Evolutionary conservation across 2,329 filamentous ascomycete genomes (phyloP), one percentile per base, ranked within the genome.

Genomic region (Alternaria consortialis): DNA sequence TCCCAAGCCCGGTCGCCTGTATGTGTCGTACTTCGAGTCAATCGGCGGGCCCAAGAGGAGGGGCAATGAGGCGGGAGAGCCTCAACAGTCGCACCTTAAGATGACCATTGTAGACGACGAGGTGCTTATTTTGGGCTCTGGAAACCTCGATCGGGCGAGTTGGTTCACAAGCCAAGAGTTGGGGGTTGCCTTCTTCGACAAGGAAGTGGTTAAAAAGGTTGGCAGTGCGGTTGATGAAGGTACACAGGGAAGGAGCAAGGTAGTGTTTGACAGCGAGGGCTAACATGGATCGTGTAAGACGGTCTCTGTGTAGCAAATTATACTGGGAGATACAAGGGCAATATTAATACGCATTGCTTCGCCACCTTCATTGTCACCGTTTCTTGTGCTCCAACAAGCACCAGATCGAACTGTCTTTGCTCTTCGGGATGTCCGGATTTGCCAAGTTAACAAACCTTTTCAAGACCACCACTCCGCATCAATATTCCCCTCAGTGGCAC

Each of bases 161-260:
- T 95, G 91, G 91, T 94, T 87, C 78, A 95, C 92, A 5, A 94
- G 91, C 75, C 92, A 95, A 78, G 92, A 96, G 79, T 80, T 95
- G 23, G 92, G 92, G 1, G 81, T 95, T 31, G 84, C 84, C 1
- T 81, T 88, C 43, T 83, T 84, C 53, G 81, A 80, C 4, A 67
- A 56, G 7, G 74, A 75, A 0, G 67, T 85, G 37, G 81, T 81
- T 8, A 58, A 61, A 15, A 67, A 63, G 9, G 71, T 84, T 15
- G 58, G 50, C 23, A 47, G 20, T 7, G 60, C 62, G 1, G 67
- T 77, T 1, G 70, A 74, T 51, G 56, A 57, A 31, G 72, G 64
- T 7, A 72, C 76, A 64, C 39, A 62, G n/a, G 70, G 67, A 2
- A 64, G 76, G 51, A 62, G 53, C 13, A 74, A 47, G 46, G 25